Evolutionary conservation across 2,329 filamentous ascomycete species (phyloP), one percentile per base, ranked within the genome.

Genomic region (Chaetomiaceae sp.): DNA sequence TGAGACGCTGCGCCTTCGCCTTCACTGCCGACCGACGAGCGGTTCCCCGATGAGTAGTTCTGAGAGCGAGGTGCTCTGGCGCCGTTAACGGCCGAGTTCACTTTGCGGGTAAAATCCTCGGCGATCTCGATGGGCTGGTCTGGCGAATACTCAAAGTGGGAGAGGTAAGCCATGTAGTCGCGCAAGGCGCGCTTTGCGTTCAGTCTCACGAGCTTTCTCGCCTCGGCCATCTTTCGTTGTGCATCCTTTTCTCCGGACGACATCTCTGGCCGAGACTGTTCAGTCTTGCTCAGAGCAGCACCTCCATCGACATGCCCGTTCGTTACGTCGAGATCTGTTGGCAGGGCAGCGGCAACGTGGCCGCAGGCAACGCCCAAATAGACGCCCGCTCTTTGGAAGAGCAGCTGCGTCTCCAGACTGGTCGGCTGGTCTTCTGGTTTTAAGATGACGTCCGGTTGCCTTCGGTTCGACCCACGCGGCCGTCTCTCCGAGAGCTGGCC

Each of bases 71-170:
- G 66, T 39, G 72, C 67, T 59, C 74, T 68, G 56, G 64, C 63
- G 37, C 71, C 74, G 58, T 78, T 71, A 41, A 76, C 75, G 20
- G 77, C 73, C 53, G 77, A 70, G 59, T 81, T 81, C 8, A 86
- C 74, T 52, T 79, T 79, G 38, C 77, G 69, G 23, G 70, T 71
- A 58, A 78, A 80, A 19, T 79, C 76, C 54, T 82, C 78, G 16
- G 76, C 78, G 21, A 81, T 69, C 39, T 82, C 76, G 39, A 78
- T 68, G 7, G 85, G 78, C 37, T 87, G 67, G 43, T 86, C 79
- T 0, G 87, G 86, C 0, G 88, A 87, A 67, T 93, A 93, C 61
- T 93, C 86, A 56, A 93, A 83, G 53, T 83, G 74, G 1, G 82
- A 81, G 34, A 95, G 71, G 63, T 88, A 93, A 19, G 78, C 73